phyloP scores from a whole-genome alignment of 2,329 filamentous ascomycete species.

The Ophiostoma piceae region DNA sequence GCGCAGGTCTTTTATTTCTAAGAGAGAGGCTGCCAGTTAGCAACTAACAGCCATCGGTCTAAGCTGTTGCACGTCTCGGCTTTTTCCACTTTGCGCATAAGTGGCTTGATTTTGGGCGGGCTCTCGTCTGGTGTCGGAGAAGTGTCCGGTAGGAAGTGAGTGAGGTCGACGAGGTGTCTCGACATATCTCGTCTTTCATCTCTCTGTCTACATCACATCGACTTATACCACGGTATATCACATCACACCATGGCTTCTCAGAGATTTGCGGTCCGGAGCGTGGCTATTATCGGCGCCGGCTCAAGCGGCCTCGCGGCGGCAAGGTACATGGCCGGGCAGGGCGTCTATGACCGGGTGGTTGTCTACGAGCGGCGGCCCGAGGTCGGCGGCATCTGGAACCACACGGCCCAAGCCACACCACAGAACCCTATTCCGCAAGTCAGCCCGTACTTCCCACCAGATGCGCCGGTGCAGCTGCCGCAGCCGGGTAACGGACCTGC shows the following conservation, averaged over 20 bases:
- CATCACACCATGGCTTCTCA: neutral
- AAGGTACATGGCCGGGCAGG: conserved; percentile 71
- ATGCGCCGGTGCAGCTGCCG: conserved; percentile 54
- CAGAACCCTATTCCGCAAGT: conserved; percentile 61
- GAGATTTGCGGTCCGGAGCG: conserved; percentile 49
- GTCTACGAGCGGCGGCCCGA: conserved; percentile 76
- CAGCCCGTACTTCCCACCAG: conserved; percentile 56
- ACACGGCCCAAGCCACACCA: conserved; percentile 50
- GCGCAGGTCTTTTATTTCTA: neutral
- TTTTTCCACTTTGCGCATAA: neutral
- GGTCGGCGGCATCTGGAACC: conserved; percentile 83
- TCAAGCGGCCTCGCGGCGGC: conserved; percentile 73
- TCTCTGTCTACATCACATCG: neutral
- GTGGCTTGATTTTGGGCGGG: conserved; percentile 5
- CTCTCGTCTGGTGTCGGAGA: conserved; percentile 1
- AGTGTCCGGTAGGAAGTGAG: neutral
- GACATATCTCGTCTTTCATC: neutral
- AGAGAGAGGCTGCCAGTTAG: neutral
- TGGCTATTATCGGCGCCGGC: conserved; percentile 80
- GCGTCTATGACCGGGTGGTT: conserved; percentile 61
- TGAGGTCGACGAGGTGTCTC: neutral
- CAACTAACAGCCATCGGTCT: neutral
- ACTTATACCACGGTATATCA: neutral
- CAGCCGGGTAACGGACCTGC: conserved; percentile 18
- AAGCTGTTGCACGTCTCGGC: neutral